Evolutionary conservation across 1,139 yeast genomes (phyloP).

Genomic region (Lizanozyma gosingica): DNA sequence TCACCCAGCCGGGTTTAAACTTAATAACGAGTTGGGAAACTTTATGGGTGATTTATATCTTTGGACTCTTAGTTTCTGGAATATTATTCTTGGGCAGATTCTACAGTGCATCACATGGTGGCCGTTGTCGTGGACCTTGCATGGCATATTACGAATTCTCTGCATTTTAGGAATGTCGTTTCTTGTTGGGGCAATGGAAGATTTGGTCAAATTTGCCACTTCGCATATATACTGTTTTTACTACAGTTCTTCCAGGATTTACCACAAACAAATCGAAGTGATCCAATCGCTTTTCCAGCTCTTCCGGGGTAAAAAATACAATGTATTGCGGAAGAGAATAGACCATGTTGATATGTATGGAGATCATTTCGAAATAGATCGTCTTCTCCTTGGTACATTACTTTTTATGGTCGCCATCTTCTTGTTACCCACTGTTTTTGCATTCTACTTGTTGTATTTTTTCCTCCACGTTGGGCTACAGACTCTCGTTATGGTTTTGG

Average conservation of each 20-base stretch:
- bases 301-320: constrained; percentile 84
- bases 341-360: constrained; percentile 49
- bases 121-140: background rate
- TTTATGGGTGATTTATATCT: constrained; percentile 80
- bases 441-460: constrained; percentile 75
- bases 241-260: constrained; percentile 69
- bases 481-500: constrained; percentile 43
- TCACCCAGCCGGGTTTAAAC: constrained; percentile 91
- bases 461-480: constrained; percentile 46
- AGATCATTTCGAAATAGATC: constrained; percentile 77
- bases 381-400: constrained; percentile 78
- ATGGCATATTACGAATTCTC: constrained; percentile 6
- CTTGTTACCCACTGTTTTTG: constrained; percentile 77
- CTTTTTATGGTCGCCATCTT: constrained; percentile 73
- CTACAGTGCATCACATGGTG: background rate
- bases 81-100: constrained; percentile 9
- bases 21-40: constrained; percentile 76
- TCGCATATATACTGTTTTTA: constrained; percentile 73
- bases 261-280: constrained; percentile 62
- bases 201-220: constrained; percentile 53
- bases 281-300: constrained; percentile 71
- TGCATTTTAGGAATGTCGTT: constrained; percentile 54
- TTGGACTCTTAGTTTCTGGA: constrained; percentile 80
- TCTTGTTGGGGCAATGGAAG: constrained; percentile 57
- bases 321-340: constrained; percentile 73